Evolutionary conservation across 345 rosid species (phyloP).

Genomic region (Draba incana): DNA sequence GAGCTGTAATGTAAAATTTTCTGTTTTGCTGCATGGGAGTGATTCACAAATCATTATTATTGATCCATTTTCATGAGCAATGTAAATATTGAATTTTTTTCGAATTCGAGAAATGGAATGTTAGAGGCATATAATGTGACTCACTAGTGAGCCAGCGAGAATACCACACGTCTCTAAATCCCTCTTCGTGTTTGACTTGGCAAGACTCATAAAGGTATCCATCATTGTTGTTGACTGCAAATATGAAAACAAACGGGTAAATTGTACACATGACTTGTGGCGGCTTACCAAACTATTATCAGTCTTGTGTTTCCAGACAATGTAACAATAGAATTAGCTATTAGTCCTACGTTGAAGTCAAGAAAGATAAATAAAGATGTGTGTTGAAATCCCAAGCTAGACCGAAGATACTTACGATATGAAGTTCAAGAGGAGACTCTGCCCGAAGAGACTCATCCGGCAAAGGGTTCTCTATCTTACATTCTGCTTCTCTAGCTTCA

Average conservation of each 20-base stretch:
- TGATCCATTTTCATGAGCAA: constrained; percentile 6
- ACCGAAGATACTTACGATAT: constrained; percentile 60
- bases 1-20: constrained; percentile 82
- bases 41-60: constrained; percentile 35
- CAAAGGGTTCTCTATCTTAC: constrained; percentile 54
- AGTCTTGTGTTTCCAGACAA: neutral
- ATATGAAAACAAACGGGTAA: constrained; percentile 10
- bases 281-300: constrained; percentile 3
- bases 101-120: neutral
- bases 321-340: too few relatives aligned
- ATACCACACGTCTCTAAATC: constrained; percentile 97
- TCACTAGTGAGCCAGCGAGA: constrained; percentile 94
- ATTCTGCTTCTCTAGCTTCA: constrained; percentile 52
- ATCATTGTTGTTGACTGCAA: constrained; percentile 87
- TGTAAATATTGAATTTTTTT: neutral
- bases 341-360: neutral
- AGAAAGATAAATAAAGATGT: neutral
- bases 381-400: neutral
- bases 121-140: constrained; percentile 38
- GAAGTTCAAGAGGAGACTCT: constrained; percentile 85
- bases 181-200: constrained; percentile 79
- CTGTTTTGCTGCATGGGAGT: constrained; percentile 72
- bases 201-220: constrained; percentile 95
- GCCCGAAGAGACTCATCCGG: constrained; percentile 55
- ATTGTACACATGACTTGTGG: neutral